phyloP scores from a whole-genome alignment of 1,139 yeast species.

The Geotrichum histeridarum region DNA sequence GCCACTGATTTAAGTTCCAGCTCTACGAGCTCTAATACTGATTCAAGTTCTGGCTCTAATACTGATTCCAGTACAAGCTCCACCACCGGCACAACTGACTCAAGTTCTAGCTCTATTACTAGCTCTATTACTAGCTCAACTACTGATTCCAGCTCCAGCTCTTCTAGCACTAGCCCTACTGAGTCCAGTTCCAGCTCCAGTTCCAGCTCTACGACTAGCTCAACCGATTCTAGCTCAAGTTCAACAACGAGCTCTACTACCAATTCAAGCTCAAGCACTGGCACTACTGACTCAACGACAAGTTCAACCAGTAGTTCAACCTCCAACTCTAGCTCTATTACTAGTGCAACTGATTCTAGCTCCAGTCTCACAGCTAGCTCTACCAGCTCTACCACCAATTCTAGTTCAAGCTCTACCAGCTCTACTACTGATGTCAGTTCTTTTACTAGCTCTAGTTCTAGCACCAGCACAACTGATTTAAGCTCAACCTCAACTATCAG shows the following conservation, averaged over 20 bases:
- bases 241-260: background rate
- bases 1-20: too few relatives aligned
- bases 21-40: background rate
- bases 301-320: background rate
- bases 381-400: too few relatives aligned
- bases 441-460: too few relatives aligned
- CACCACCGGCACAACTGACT: too few relatives aligned
- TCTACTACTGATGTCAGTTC: too few relatives aligned
- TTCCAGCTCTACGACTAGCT: background rate
- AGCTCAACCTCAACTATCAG: background rate
- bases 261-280: background rate
- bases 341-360: too few relatives aligned
- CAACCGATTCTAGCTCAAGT: background rate
- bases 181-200: background rate
- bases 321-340: background rate
- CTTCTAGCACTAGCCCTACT: background rate
- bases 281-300: background rate
- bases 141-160: too few relatives aligned
- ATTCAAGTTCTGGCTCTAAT: background rate
- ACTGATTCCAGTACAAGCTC: too few relatives aligned
- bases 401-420: too few relatives aligned
- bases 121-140: background rate
- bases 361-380: too few relatives aligned
- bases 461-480: too few relatives aligned
- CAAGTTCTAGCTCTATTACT: background rate